These are phyloP conservation scores for Leccinellum rugosiceps DNA, from an alignment of 768 basidiomycete genomes.

Conservation along the genomic window DNA sequence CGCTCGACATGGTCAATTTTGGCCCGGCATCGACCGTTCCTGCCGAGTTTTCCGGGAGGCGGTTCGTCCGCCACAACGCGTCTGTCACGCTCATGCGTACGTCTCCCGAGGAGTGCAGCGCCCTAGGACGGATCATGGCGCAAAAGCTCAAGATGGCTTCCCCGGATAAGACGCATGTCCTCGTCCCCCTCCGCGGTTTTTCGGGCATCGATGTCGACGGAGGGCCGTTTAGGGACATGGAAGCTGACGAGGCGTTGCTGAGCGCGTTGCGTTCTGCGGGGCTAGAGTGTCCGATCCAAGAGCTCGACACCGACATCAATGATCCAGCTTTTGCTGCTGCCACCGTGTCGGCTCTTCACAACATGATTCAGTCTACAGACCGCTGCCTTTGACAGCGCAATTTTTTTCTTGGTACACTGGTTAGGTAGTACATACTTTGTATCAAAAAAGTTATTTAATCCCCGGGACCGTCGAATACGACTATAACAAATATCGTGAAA, in stretches of 20 bases:
- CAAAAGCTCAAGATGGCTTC: conserved; percentile 18
- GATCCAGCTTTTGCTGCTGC: conserved; percentile 21
- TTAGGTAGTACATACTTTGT: background rate
- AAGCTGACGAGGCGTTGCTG: conserved; percentile 23
- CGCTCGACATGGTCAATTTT: conserved; percentile 35
- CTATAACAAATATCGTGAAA: conserved; percentile 21
- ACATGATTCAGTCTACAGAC: conserved; percentile 11
- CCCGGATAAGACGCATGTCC: conserved; percentile 15
- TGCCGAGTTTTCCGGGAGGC: conserved; percentile 13
- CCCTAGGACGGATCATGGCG: conserved; percentile 21
- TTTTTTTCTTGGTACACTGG: background rate
- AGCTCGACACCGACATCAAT: conserved; percentile 27
- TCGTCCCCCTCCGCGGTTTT: conserved; percentile 26
- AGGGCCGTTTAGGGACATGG: conserved; percentile 25
- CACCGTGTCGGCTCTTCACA: conserved; percentile 16
- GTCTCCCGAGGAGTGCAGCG: conserved; percentile 20
- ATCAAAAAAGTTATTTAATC: background rate
- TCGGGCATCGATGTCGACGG: conserved; percentile 23
- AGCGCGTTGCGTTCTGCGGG: conserved; percentile 11
- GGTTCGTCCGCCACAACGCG: conserved; percentile 24
- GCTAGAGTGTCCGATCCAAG: conserved; percentile 18
- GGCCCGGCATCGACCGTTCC: conserved; percentile 27
- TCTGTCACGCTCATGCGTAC: conserved; percentile 33
- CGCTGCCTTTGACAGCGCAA: background rate
- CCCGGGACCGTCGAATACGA: conserved; percentile 10